Evolutionary conservation across 2,329 filamentous ascomycete genomes (phyloP).

Genomic region (Xylaria sp.): DNA sequence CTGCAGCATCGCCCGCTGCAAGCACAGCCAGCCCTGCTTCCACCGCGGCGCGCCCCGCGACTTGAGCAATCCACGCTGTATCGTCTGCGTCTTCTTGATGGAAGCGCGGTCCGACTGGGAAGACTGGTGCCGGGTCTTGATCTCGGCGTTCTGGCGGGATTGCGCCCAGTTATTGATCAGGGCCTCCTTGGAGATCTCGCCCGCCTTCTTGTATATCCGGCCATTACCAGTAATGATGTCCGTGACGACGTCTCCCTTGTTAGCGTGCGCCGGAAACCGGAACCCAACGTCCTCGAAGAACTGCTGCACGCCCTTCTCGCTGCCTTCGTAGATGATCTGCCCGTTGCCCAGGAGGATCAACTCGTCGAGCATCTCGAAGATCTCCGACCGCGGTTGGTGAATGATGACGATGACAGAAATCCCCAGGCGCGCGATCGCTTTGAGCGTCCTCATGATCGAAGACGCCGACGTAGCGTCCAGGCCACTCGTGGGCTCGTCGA

Average conservation of each 20-base stretch:
- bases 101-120: slow-evolving; percentile 43
- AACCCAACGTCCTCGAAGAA: slow-evolving; percentile 62
- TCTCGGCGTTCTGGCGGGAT: slow-evolving; percentile 37
- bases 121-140: slow-evolving; percentile 34
- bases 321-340: slow-evolving; percentile 60
- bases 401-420: slow-evolving; percentile 65
- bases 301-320: slow-evolving; percentile 48
- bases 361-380: slow-evolving; percentile 63
- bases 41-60: slow-evolving; percentile 55
- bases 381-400: slow-evolving; percentile 64
- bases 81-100: slow-evolving; percentile 45
- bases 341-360: slow-evolving; percentile 62
- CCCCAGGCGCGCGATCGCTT: slow-evolving; percentile 58
- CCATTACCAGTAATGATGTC: slow-evolving; percentile 67
- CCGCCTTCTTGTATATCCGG: slow-evolving; percentile 52
- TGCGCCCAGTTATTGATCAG: slow-evolving; percentile 56
- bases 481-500: slow-evolving; percentile 60
- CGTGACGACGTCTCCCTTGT: slow-evolving; percentile 64
- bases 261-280: slow-evolving; percentile 54
- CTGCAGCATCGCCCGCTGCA: slow-evolving; percentile 59
- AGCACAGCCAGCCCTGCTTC: slow-evolving; percentile 59
- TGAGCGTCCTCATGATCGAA: slow-evolving; percentile 61
- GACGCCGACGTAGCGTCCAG: slow-evolving; percentile 61
- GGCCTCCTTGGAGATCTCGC: slow-evolving; percentile 54
- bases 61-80: slow-evolving; percentile 53